Percentiles rank a stretch among this genome's conserved stretches.
phyloP scores from a whole-genome alignment of 805 yeast genomes.

The Metschnikowia borealis region DNA sequence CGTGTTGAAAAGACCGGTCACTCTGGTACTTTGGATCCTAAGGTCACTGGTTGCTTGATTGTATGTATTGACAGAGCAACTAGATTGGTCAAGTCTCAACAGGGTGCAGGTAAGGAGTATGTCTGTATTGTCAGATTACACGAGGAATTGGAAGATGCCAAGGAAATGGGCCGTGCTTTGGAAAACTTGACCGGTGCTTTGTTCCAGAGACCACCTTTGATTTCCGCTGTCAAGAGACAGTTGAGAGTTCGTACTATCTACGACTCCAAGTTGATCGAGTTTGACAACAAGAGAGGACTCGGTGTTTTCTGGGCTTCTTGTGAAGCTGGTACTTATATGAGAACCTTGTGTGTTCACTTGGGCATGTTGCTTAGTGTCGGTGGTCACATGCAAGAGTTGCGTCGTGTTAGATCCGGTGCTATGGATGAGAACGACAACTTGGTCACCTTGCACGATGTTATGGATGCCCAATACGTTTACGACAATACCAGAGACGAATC shows the following conservation, averaged over 20 bases:
- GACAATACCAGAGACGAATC: slow-evolving; percentile 97
- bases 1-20: slow-evolving; percentile 98
- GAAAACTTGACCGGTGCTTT: slow-evolving; percentile 98
- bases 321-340: slow-evolving; percentile 99
- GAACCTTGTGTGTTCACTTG: slow-evolving; percentile 97
- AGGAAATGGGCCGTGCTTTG: slow-evolving; percentile 79
- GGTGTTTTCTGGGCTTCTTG: slow-evolving; percentile 99
- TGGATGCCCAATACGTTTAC: slow-evolving; percentile 97
- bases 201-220: slow-evolving; percentile 98
- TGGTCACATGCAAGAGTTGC: slow-evolving; percentile 99
- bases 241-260: slow-evolving; percentile 96
- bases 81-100: slow-evolving; percentile 95
- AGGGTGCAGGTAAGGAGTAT: slow-evolving; percentile 99
- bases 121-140: slow-evolving; percentile 96
- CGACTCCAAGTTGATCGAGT: slow-evolving; percentile 92
- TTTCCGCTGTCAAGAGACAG: slow-evolving; percentile 98
- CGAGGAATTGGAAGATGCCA: slow-evolving; percentile 86
- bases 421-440: slow-evolving; percentile 82
- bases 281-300: slow-evolving; percentile 92
- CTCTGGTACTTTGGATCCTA: slow-evolving; percentile 98
- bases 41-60: slow-evolving; percentile 97
- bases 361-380: slow-evolving; percentile 99
- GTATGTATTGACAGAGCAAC: slow-evolving; percentile 98
- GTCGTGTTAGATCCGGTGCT: slow-evolving; percentile 99
- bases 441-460: slow-evolving; percentile 94